Base-by-base conservation (phyloP, 2,329 filamentous ascomycete genomes). In the Colletotrichum sp. region DNA sequence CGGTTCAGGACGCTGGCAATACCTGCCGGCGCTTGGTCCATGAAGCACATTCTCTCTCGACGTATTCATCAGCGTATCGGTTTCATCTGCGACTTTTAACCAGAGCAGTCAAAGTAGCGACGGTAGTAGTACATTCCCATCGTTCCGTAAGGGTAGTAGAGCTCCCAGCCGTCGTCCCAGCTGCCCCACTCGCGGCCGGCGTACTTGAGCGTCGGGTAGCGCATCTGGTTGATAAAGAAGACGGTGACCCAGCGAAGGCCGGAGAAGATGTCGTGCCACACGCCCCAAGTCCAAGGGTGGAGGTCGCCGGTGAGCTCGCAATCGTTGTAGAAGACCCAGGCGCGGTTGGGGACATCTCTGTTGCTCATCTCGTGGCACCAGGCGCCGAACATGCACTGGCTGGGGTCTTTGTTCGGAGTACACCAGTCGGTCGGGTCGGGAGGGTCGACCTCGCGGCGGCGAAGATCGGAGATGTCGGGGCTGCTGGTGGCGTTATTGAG, bases 91-190 rank as follows among this genome's bases (percentile, higher is more conserved):
- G 15, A 34, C 67, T n/a, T 30, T 58, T n/a, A 58, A 27, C 6
- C 27, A 15, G 70, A 74, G 61, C 74, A 76, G 66, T 76, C 52
- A 48, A 74, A 76, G 34, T 67, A 68, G 32, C 74, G 74, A 28
- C 56, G 65, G 34, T 66, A 76, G 39, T 74, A 69, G 8, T 65
- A 76, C 13, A 52, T 55, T 28, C 64, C 70, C n/a, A 39, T 39
- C 3, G 58, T 56, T 22, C 30, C n/a, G 52, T 66, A 55, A 12
- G 70, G 70, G 22, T 74, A 76, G 36, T 74, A 76, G 4, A 75
- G 52, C 39, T 75, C 70, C 71, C 70, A 74, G 25, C 60, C 70
- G 0, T 27, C 7, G 8, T 52, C 43, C 12, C 30, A 70, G 39
- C 43, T 61, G 32, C 27, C 30, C 68, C 64, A 67, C 55, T 72